These are phyloP conservation scores for Euphorbia schlechtendalii DNA, from an alignment of 441 rosid species.

Conservation along the genomic window DNA sequence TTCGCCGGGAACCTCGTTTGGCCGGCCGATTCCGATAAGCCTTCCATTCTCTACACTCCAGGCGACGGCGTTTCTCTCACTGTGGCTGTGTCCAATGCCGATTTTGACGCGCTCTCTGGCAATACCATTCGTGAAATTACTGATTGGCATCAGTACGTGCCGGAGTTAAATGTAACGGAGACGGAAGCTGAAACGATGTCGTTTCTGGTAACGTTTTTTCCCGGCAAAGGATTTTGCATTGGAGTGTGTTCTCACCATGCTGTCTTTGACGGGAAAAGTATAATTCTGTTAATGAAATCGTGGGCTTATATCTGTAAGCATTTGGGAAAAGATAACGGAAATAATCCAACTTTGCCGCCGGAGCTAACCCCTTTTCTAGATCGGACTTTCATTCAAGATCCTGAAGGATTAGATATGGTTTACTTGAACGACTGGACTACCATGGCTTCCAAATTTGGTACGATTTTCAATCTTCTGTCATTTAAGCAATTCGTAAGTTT, in stretches of 20 bases:
- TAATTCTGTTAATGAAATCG: slow-evolving; percentile 11
- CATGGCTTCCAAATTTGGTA: neutral
- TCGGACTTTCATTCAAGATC: neutral
- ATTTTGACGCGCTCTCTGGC: slow-evolving; percentile 7
- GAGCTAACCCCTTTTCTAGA: neutral
- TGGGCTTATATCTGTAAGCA: slow-evolving; percentile 14
- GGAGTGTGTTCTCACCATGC: slow-evolving; percentile 13
- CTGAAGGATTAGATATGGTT: neutral
- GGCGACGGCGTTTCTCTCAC: slow-evolving; percentile 15
- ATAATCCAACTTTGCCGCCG: neutral
- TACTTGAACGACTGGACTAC: neutral
- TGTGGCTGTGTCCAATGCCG: slow-evolving; percentile 13
- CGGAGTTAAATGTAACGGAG: neutral
- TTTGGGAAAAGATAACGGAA: neutral
- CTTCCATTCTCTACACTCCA: neutral
- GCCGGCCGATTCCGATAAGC: neutral
- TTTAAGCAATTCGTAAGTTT: too few relatives aligned
- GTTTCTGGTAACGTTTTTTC: slow-evolving; percentile 15
- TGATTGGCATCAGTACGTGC: neutral
- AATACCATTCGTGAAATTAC: neutral
- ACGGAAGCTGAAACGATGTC: neutral
- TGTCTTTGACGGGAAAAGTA: too few relatives aligned
- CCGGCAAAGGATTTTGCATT: slow-evolving; percentile 7
- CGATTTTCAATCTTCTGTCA: neutral
- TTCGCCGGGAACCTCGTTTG: slow-evolving; percentile 20